A percentile compares a stretch with the other conserved stretches of the same genome.
Conservation (phyloP, 2,329 filamentous ascomycete genomes). For the Fusarium camptoceras region DNA sequence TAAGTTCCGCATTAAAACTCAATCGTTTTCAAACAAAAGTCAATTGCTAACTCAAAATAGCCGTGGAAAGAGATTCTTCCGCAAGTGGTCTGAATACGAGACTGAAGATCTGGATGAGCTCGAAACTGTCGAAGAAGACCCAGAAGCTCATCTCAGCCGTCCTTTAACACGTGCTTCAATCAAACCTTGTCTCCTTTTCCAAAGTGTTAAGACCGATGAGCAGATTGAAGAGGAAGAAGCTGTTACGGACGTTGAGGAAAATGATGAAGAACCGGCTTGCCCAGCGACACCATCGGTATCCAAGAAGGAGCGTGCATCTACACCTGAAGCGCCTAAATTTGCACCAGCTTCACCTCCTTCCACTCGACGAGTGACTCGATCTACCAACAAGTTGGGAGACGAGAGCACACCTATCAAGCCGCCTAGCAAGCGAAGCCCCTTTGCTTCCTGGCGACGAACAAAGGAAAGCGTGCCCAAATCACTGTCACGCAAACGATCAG, state of each 20-base stretch:
- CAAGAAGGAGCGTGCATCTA: conserved; percentile 49
- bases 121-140: conserved; percentile 53
- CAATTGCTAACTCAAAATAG: conserved; percentile 56
- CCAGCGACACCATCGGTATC: conserved; percentile 56
- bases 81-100: conserved; percentile 68
- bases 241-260: conserved; percentile 67
- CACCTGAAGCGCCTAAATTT: conserved; percentile 67
- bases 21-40: not conserved
- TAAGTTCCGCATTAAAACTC: conserved; percentile 61
- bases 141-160: conserved; percentile 51
- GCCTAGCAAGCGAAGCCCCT: conserved; percentile 64
- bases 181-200: conserved; percentile 79
- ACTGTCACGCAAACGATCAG: conserved; percentile 59
- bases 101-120: conserved; percentile 49
- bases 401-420: conserved; percentile 57
- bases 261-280: conserved; percentile 45
- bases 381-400: conserved; percentile 61
- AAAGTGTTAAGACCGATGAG: conserved; percentile 60
- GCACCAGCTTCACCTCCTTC: conserved; percentile 72
- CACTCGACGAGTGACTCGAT: conserved; percentile 70
- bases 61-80: conserved; percentile 83
- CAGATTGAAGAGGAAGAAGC: conserved; percentile 69
- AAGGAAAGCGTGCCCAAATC: conserved; percentile 64
- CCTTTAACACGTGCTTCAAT: conserved; percentile 75
- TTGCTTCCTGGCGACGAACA: conserved; percentile 75